These are phyloP conservation scores for Russula sp. DNA, from an alignment of 768 basidiomycete species.

Conservation along the genomic window DNA sequence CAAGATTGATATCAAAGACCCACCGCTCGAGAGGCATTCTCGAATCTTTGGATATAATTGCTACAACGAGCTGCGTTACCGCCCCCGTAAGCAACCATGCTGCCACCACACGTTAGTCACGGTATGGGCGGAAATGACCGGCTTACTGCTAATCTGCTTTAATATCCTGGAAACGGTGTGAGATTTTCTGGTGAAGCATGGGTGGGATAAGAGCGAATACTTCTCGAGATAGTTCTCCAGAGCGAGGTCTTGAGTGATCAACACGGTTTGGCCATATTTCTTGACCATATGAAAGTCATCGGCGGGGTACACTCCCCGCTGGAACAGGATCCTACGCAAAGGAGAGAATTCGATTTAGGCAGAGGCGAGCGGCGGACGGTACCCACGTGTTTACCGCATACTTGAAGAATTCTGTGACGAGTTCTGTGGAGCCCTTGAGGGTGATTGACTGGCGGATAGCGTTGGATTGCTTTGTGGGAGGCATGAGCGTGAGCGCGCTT, in stretches of 20 bases:
- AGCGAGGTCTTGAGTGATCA: slow-evolving; percentile 90
- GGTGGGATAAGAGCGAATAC: slow-evolving; percentile 38
- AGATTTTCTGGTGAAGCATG: slow-evolving; percentile 8
- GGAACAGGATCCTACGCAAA: slow-evolving; percentile 78
- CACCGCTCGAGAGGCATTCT: slow-evolving; percentile 90
- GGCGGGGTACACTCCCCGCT: slow-evolving; percentile 93
- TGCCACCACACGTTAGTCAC: slow-evolving; percentile 37
- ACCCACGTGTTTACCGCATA: slow-evolving; percentile 96
- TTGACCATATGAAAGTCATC: slow-evolving; percentile 99
- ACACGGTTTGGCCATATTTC: slow-evolving; percentile 94
- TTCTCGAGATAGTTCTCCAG: slow-evolving; percentile 91
- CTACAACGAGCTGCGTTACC: slow-evolving; percentile 91
- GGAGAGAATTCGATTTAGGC: slow-evolving; percentile 21
- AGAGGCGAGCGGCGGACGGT: background rate
- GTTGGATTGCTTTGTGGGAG: slow-evolving; percentile 43
- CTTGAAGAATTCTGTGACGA: slow-evolving; percentile 99
- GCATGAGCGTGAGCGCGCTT: slow-evolving; percentile 31
- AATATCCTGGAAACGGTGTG: slow-evolving; percentile 60
- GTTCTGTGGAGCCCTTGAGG: slow-evolving; percentile 88
- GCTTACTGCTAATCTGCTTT: slow-evolving; percentile 86
- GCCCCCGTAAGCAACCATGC: slow-evolving; percentile 93
- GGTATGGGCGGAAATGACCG: background rate
- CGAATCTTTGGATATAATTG: slow-evolving; percentile 94
- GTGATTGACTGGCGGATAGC: slow-evolving; percentile 75
- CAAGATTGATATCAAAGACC: slow-evolving; percentile 94